These are phyloP conservation scores for Stachybotrys chartarum DNA, from an alignment of 2,329 filamentous ascomycete species.

Conservation along the genomic window DNA sequence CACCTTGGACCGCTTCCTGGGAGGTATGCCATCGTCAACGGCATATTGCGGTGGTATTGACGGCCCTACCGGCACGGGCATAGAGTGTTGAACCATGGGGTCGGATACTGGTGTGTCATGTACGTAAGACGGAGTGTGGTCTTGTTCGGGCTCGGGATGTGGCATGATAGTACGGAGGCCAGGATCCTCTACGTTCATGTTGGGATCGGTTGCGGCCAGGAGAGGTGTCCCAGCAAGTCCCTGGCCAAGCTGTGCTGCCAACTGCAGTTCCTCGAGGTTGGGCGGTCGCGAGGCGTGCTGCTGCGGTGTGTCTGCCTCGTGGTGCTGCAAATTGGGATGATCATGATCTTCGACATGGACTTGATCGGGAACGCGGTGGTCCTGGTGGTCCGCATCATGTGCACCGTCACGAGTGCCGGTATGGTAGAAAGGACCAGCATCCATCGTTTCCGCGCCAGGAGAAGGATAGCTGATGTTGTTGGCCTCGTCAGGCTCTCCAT, in stretches of 20 bases:
- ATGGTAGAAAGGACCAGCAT: conserved; percentile 36
- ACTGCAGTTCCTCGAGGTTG: conserved; percentile 49
- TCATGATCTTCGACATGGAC: conserved; percentile 22
- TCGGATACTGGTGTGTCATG: conserved; percentile 29
- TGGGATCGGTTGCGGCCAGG: conserved; percentile 39
- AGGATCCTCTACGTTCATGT: conserved; percentile 34
- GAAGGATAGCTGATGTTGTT: conserved; percentile 38
- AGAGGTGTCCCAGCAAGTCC: conserved; percentile 41
- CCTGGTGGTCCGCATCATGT: conserved; percentile 16
- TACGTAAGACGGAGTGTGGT: conserved; percentile 27
- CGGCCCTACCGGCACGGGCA: conserved; percentile 28
- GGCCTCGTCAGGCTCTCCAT: conserved; percentile 23
- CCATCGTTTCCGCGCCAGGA: conserved; percentile 35
- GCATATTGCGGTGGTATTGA: conserved; percentile 29
- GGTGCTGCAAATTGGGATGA: conserved; percentile 18
- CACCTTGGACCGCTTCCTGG: conserved; percentile 75
- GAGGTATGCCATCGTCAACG: conserved; percentile 53
- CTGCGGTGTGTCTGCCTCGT: conserved; percentile 29
- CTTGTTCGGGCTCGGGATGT: conserved; percentile 31
- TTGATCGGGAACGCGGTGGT: conserved; percentile 13
- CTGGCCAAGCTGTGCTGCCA: conserved; percentile 51
- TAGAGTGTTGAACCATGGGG: conserved; percentile 25
- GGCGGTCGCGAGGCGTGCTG: conserved; percentile 34
- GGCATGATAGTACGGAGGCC: conserved; percentile 35
- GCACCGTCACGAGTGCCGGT: conserved; percentile 25